Base-by-base conservation (phyloP, 768 basidiomycete species). In the Mycena amicta region DNA sequence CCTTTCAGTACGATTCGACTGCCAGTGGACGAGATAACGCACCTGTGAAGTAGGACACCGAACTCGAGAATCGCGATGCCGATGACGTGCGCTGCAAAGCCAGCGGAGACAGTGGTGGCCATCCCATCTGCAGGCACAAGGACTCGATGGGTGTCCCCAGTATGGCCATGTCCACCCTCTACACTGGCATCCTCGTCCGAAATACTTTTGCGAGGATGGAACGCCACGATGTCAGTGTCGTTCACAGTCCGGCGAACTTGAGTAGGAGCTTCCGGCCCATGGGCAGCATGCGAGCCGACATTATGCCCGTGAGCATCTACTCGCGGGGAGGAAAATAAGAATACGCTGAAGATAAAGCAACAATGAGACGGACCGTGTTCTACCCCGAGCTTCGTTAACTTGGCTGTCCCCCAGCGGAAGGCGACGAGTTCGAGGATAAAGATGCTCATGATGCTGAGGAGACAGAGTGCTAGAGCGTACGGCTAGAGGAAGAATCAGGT, bases 31-130 rank as follows among this genome's bases (percentile, higher is more conserved):
- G 1, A 25, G 37, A n/a, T 28, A n/a, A n/a, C n/a, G n/a, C n/a
- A 83, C 87, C 89, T 91, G 68, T 96, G 95, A 31, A 98, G 72
- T 4, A 93, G 71, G 28, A 98, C 93, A 65, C 96, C 96, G 66
- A 97, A 96, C 70, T 99, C 96, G 47, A 99, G 78, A 57, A 98
- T 95, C 30, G 84, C 92, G 47, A 99, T 82, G 15, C 94, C 95
- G 47, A 97, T 79, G 33, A 95, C 72, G 70, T 95, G 93, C 2
- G 92, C 87, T 4, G 76, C 54, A 2, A n/a, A 4, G 6, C n/a
- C 47, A 6, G 82, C 71, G n/a, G 75, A 74, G 31, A 84, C 79
- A 46, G 77, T 70, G 3, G 69, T 45, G 8, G 43, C 22, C n/a
- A n/a, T n/a, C n/a, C n/a, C n/a, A n/a, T n/a, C n/a, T n/a, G n/a